Evolutionary conservation across 805 yeast genomes (phyloP), one percentile per base, ranked within the genome.

Genomic region (Martiniozyma abietophila): DNA sequence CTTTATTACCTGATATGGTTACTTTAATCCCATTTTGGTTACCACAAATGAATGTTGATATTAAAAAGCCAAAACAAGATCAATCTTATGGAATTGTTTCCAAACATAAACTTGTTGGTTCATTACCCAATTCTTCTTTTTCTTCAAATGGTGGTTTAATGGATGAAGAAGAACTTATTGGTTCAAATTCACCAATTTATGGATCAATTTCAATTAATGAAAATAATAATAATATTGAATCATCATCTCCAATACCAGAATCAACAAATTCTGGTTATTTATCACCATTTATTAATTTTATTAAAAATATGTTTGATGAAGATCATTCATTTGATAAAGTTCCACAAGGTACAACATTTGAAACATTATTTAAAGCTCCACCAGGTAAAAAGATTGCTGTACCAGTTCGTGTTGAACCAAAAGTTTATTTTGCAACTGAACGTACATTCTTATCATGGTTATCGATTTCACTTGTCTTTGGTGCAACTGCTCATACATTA

Each of bases 351-450:
- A 78, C 86, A 0, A 68, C 66, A 0, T 80, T 75, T 50, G 77
- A 73, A 41, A 52, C 72, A 3, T 58, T 62, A 36, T 67, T 78
- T 43, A 61, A 58, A 40, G 81, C 92, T 8, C 97, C 98, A 16
- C 76, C 81, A 27, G 98, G 97, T 2, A 88, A 86, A 58, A 69
- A 71, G 29, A 83, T 92, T 39, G 75, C 86, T 50, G 92, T 92
- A 7, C 98, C 97, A 3, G 94, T 92, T 25, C 74, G 98, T 50
- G 88, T 92, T 24, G 98, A 92, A 60, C 98, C 98, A 39, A 92
- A 92, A 62, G 98, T 92, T n/a, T 92, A 92, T 56, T 92, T 92
- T 59, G 98, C 98, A 6, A 85, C 94, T 17, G 98, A 92, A 59
- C 76, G 98, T 62, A 92, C 98, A 0, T 89, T 78, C 52, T 66